Evolutionary conservation across 768 basidiomycete species (phyloP).

Genomic region (Leucogyrophana mollusca): DNA sequence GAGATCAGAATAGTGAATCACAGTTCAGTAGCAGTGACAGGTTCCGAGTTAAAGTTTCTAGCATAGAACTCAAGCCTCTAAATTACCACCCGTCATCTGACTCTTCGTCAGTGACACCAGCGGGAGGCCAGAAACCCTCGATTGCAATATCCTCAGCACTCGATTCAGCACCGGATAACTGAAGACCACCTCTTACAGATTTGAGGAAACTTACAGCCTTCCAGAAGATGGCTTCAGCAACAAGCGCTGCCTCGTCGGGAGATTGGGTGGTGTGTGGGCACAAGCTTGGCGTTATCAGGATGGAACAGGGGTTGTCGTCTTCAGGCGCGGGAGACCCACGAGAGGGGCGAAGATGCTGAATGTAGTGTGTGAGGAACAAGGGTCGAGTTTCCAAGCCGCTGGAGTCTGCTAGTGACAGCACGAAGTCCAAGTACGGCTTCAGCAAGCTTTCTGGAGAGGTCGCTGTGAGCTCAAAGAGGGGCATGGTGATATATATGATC

Average conservation of each 20-base stretch:
- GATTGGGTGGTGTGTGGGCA: conserved; percentile 44
- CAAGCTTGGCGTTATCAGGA: conserved; percentile 23
- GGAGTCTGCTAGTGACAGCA: conserved; percentile 28
- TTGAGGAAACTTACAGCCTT: conserved; percentile 34
- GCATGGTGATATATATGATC: conserved; percentile 59
- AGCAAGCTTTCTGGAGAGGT: conserved; percentile 41
- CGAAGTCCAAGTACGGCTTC: conserved; percentile 55
- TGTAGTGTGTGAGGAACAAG: conserved; percentile 56
- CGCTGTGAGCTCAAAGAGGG: conserved; percentile 28
- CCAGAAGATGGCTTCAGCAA: conserved; percentile 62
- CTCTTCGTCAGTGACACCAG: neutral
- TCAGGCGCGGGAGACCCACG: neutral
- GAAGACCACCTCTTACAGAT: too few relatives aligned
- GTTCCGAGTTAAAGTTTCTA: neutral
- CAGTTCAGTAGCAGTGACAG: too few relatives aligned
- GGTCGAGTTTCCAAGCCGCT: conserved; percentile 25
- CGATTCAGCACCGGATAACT: too few relatives aligned
- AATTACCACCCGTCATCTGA: neutral
- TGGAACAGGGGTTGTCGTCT: conserved; percentile 7
- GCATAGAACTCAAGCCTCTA: neutral
- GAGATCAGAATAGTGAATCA: too few relatives aligned
- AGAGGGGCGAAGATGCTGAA: conserved; percentile 38
- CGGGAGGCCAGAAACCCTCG: neutral
- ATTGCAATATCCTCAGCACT: neutral
- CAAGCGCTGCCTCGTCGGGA: conserved; percentile 53